phyloP scores from a whole-genome alignment of 768 basidiomycete genomes.

The Russula griseocarnosa region DNA sequence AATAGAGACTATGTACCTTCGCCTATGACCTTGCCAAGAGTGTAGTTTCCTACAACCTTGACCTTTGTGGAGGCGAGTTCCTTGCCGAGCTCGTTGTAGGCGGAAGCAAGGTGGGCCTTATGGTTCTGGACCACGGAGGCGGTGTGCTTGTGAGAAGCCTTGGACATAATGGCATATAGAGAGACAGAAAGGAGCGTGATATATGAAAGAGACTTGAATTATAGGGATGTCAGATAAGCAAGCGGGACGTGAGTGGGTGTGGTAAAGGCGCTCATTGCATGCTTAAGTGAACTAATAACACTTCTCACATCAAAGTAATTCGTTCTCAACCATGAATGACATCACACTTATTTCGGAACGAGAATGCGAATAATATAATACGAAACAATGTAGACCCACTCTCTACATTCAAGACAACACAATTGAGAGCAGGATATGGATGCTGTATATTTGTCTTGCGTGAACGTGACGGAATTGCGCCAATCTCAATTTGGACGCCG shows the following conservation, averaged over 20 bases:
- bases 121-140: conserved; percentile 49
- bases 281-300: background rate
- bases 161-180: conserved; percentile 27
- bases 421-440: background rate
- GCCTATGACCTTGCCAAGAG: conserved; percentile 88
- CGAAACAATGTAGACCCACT: background rate
- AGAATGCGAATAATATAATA: background rate
- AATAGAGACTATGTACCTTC: conserved; percentile 59
- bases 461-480: background rate
- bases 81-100: conserved; percentile 96
- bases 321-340: conserved; percentile 6
- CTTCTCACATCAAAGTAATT: conserved; percentile 2
- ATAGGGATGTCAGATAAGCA: conserved; percentile 27
- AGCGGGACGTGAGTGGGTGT: conserved; percentile 11
- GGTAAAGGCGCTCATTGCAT: conserved; percentile 15
- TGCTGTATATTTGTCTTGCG: too few relatives aligned
- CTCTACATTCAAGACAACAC: background rate
- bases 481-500: conserved; percentile 7
- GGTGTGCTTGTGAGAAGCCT: conserved; percentile 32
- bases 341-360: conserved; percentile 2
- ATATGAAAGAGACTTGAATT: conserved; percentile 15
- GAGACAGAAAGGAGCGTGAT: conserved; percentile 25
- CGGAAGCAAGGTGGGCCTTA: conserved; percentile 86
- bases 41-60: conserved; percentile 92
- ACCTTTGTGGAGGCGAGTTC: conserved; percentile 89